Evolutionary conservation across 2,329 filamentous ascomycete genomes (phyloP).

Genomic region (Leptographium lundbergii): DNA sequence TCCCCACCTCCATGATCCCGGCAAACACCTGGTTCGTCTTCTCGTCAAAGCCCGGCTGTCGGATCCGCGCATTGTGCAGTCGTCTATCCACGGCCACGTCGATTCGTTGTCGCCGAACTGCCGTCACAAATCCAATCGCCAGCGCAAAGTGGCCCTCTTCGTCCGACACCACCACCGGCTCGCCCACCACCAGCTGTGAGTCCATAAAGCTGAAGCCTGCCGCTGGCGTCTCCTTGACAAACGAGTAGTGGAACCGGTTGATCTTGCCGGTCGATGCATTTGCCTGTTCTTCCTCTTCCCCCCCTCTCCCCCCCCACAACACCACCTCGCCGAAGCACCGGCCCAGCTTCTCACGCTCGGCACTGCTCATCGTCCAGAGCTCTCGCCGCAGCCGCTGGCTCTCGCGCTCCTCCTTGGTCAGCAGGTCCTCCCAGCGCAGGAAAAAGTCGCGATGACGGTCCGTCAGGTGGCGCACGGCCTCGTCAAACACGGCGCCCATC

Average conservation of each 20-base stretch:
- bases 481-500: constrained; percentile 69
- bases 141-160: constrained; percentile 91
- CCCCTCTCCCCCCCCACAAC: constrained; percentile 46
- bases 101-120: constrained; percentile 62
- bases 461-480: constrained; percentile 66
- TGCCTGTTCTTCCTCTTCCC: constrained; percentile 41
- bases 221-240: constrained; percentile 54
- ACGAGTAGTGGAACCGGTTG: constrained; percentile 80
- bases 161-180: constrained; percentile 93
- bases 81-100: constrained; percentile 83
- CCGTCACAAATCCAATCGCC: constrained; percentile 79
- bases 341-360: constrained; percentile 74
- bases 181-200: constrained; percentile 74
- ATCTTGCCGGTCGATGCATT: constrained; percentile 48
- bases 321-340: constrained; percentile 83
- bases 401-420: constrained; percentile 91
- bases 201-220: constrained; percentile 71
- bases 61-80: constrained; percentile 73
- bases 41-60: constrained; percentile 63
- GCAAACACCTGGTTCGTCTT: constrained; percentile 71
- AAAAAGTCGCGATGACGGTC: constrained; percentile 71
- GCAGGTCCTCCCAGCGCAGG: constrained; percentile 80
- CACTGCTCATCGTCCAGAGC: constrained; percentile 90
- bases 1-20: constrained; percentile 73
- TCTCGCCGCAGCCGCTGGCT: constrained; percentile 78